Base-by-base conservation (phyloP, 1,284 basidiomycete genomes). In the Waitea zeae region DNA sequence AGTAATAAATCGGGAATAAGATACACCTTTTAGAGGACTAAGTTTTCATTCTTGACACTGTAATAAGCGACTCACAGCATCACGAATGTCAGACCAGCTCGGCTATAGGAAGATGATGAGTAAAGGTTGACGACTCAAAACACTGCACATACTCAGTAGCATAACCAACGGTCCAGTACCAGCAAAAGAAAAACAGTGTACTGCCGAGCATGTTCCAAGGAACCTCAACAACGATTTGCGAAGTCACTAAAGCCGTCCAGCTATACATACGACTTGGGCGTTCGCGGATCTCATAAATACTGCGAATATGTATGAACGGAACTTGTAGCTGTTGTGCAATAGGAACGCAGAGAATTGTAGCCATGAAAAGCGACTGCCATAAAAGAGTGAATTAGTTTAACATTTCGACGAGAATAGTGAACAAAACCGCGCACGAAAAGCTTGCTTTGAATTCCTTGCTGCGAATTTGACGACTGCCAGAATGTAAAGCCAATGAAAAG, bases 391-490 rank as follows among this genome's bases (percentile, higher is more conserved):
- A n/a, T n/a, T n/a, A n/a, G 28, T 3, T 15, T 15, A 31, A n/a
- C 24, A 36, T 13, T 3, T 5, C 20, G 11, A 30, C 12, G 18
- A 4, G 3, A 22, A 5, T 14, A 4, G 17, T 29, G n/a, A 18
- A n/a, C 18, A 15, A 28, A 4, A n/a, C 12, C 2, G 48, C 53
- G 35, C 35, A 59, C 67, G 48, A 89, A 89, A 29, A 89, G 66
- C 52, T 87, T 82, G 54, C 84, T 82, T 51, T 88, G 83, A 0
- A 77, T 72, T 31, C 82, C 84, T 41, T 75, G 70, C 34, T 76
- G 63, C 3, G 67, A 64, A 36, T 70, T 58, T 37, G 72, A 68
- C 2, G 78, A 57, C 38, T 74, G 60, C 64, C 64, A 89, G 61
- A 88, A 75, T 0, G 70, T 68, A 43, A 75, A 72, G 4, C 71